Percentiles rank a stretch among this genome's conserved stretches.
phyloP scores from a whole-genome alignment of 1,284 basidiomycete genomes.

The Polyporus tsugae region DNA sequence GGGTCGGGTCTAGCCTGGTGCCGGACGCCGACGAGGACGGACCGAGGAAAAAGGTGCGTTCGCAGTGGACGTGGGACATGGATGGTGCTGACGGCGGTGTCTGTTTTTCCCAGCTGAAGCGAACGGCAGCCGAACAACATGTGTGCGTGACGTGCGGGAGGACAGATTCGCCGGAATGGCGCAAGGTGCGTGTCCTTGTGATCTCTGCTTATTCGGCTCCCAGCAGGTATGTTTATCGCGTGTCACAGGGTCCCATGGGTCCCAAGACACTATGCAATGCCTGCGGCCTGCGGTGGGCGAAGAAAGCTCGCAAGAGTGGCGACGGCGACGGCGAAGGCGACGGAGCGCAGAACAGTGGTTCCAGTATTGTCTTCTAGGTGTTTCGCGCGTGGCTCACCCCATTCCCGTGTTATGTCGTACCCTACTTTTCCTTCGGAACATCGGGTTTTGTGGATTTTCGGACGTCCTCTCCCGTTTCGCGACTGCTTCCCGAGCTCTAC shows the following conservation, averaged over 20 bases:
- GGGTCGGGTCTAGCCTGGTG: conserved; percentile 8
- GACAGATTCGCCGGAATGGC: conserved; percentile 86
- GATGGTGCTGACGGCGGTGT: conserved; percentile 28
- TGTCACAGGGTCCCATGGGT: conserved; percentile 74
- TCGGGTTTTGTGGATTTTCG: neutral
- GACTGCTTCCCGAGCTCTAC: neutral
- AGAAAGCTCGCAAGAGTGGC: conserved; percentile 57
- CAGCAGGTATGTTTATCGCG: conserved; percentile 28
- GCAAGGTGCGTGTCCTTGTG: conserved; percentile 61
- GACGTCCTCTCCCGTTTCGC: neutral
- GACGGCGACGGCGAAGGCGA: conserved; percentile 25
- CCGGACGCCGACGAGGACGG: conserved; percentile 29
- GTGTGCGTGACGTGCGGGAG: conserved; percentile 83
- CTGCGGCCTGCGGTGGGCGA: conserved; percentile 87
- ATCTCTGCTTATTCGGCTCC: conserved; percentile 27
- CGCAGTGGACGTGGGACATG: neutral
- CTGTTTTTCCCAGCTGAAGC: conserved; percentile 55
- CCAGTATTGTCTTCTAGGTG: conserved; percentile 20
- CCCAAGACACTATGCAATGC: conserved; percentile 91
- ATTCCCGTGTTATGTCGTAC: neutral
- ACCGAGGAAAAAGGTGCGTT: conserved; percentile 50
- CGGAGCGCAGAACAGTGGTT: conserved; percentile 8
- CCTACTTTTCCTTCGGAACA: neutral
- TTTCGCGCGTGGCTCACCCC: neutral
- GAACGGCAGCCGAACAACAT: conserved; percentile 60